These are phyloP conservation scores for Albophoma yamanashiensis DNA, from an alignment of 2,329 filamentous ascomycete species.

Conservation along the genomic window DNA sequence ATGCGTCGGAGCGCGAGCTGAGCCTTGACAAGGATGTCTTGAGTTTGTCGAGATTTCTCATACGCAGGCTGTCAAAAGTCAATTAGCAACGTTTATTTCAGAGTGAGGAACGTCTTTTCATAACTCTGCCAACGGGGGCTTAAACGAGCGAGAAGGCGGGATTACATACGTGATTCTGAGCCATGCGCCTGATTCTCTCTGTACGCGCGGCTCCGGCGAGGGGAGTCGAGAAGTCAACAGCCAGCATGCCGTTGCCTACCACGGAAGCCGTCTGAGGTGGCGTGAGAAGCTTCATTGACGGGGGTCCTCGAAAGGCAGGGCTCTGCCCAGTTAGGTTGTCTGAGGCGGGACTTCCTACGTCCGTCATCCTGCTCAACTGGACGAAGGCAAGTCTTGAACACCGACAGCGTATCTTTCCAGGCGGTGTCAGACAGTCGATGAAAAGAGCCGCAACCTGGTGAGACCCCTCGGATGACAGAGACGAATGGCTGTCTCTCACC, in stretches of 20 bases:
- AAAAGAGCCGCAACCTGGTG: background rate
- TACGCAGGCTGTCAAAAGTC: constrained; percentile 19
- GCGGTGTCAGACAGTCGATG: background rate
- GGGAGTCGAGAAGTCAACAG: constrained; percentile 28
- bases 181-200: constrained; percentile 26
- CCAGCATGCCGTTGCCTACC: constrained; percentile 17
- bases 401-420: background rate
- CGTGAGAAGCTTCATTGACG: background rate
- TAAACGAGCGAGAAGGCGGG: background rate
- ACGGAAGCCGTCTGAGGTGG: background rate
- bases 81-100: background rate
- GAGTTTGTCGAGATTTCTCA: constrained; percentile 19
- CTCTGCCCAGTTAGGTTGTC: background rate
- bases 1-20: constrained; percentile 28
- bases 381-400: background rate
- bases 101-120: background rate
- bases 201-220: constrained; percentile 22
- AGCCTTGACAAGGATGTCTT: constrained; percentile 24
- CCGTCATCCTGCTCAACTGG: background rate
- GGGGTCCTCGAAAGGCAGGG: background rate
- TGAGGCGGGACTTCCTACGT: background rate
- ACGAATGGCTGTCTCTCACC: background rate
- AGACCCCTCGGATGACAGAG: background rate
- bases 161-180: constrained; percentile 24
- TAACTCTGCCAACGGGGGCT: background rate